Conservation (phyloP, 106 monocot genomes). For the Agapanthus africanus region DNA sequence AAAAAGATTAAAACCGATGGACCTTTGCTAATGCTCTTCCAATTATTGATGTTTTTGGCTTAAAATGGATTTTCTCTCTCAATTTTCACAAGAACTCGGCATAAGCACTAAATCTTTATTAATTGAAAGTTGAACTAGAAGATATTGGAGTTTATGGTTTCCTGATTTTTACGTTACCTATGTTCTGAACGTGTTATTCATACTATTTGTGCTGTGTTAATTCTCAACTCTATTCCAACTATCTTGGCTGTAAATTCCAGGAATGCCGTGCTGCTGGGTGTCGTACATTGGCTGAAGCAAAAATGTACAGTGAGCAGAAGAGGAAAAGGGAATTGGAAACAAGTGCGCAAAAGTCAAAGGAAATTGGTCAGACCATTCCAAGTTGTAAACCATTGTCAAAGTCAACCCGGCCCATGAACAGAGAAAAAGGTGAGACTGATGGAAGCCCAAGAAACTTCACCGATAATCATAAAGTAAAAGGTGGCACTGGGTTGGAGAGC, state of each 20-base stretch:
- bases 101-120: too few relatives aligned
- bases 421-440: conserved; percentile 50
- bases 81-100: too few relatives aligned
- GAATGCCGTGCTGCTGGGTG: conserved; percentile 86
- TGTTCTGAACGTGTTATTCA: neutral
- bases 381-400: conserved; percentile 42
- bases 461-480: conserved; percentile 54
- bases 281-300: conserved; percentile 66
- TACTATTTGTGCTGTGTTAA: neutral
- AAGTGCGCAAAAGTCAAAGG: conserved; percentile 42
- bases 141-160: too few relatives aligned
- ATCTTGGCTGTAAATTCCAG: too few relatives aligned
- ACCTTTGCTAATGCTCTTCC: neutral
- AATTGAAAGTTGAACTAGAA: too few relatives aligned
- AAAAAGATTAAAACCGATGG: neutral
- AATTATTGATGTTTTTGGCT: neutral
- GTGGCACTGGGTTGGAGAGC: conserved; percentile 17
- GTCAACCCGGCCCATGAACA: conserved; percentile 29
- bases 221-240: too few relatives aligned
- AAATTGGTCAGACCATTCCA: conserved; percentile 28
- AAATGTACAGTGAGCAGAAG: conserved; percentile 66
- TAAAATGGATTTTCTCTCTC: too few relatives aligned
- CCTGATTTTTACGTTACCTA: neutral
- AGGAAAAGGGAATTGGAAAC: conserved; percentile 47
- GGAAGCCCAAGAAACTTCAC: conserved; percentile 38